Conservation (phyloP, 495 filamentous ascomycete genomes). For the Cercophora scortea region DNA sequence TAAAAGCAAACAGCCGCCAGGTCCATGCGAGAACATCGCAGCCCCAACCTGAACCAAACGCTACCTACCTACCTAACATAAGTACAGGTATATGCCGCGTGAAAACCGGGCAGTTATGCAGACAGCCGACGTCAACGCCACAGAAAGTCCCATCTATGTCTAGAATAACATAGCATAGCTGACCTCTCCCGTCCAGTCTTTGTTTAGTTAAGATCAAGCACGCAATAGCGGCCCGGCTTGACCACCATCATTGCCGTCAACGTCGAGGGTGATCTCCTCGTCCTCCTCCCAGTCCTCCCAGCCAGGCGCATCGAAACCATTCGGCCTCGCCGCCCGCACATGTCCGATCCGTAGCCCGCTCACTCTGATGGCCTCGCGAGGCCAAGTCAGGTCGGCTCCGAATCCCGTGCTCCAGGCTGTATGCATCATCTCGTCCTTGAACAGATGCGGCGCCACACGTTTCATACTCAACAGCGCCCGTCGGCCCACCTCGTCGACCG, state of each 20-base stretch:
- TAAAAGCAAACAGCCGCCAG: no score
- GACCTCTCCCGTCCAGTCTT: neutral
- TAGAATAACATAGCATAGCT: neutral
- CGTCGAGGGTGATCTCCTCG: slow-evolving; percentile 8
- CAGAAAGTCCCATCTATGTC: no score
- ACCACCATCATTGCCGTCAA: no score
- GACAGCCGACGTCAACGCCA: no score
- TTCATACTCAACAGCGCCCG: slow-evolving; percentile 58
- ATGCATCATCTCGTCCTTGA: slow-evolving; percentile 33
- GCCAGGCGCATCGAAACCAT: slow-evolving; percentile 45
- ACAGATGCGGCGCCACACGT: slow-evolving; percentile 42
- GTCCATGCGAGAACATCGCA: no score
- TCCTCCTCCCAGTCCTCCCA: slow-evolving; percentile 46
- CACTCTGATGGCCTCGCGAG: slow-evolving; percentile 44
- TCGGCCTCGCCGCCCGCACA: slow-evolving; percentile 46
- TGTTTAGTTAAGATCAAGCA: neutral
- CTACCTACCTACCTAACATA: no score
- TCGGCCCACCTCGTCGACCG: slow-evolving; percentile 63
- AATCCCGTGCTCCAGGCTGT: slow-evolving; percentile 41
- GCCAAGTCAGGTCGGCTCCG: slow-evolving; percentile 39
- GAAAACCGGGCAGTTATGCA: no score
- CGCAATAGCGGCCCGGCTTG: slow-evolving; percentile 11
- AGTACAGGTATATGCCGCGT: no score
- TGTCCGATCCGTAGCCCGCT: slow-evolving; percentile 46
- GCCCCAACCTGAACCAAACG: no score